These are phyloP conservation scores for thale cress (Arabidopsis thaliana) DNA, from an alignment of 345 rosid species.

Conservation along the genomic window TAIR10.1 NC_003070.9:20218001-20218500, in stretches of 20 bases:
- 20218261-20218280: conserved; percentile 54
- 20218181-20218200: background rate
- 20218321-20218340: conserved; percentile 45
- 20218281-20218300: conserved; percentile 57
- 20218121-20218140: conserved; percentile 58
- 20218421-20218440: conserved; percentile 47
- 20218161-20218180: conserved; percentile 39
- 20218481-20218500: conserved; percentile 56
- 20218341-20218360: conserved; percentile 54
- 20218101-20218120: conserved; percentile 69
- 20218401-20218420: conserved; percentile 46
- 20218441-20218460: conserved; percentile 34
- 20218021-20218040: conserved; percentile 79
- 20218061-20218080: conserved; percentile 86
- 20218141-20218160: conserved; percentile 56
- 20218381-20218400: conserved; percentile 44
- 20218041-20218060: conserved; percentile 84
- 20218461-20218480: conserved; percentile 46
- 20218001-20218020: conserved; percentile 76
- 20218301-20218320: conserved; percentile 52
- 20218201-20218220: background rate
- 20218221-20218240: background rate
- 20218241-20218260: conserved; percentile 55
- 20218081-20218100: conserved; percentile 65
- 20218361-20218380: conserved; percentile 50